Conservation (phyloP, 129 eudicot genomes). For the Lonicera japonica region DNA sequence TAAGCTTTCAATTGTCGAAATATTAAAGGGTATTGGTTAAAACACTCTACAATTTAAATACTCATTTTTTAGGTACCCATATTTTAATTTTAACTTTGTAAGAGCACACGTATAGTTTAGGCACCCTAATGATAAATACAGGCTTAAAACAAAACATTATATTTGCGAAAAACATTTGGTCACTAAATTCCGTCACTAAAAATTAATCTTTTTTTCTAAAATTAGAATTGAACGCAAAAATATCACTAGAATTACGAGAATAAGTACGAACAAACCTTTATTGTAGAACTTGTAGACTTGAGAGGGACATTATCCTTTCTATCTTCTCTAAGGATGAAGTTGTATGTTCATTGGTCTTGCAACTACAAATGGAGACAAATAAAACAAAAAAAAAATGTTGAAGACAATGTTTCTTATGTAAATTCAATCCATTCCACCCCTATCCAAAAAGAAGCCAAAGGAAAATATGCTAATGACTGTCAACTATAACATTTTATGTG, state of each 20-base stretch:
- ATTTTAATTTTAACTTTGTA: no score
- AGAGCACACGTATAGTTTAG: no score
- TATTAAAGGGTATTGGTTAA: no score
- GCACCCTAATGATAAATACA: no score
- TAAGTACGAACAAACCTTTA: constrained; percentile 40
- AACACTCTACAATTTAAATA: no score
- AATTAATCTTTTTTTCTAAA: no score
- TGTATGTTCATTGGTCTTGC: constrained; percentile 19
- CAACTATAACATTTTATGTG: constrained; percentile 7
- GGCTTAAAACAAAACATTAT: no score
- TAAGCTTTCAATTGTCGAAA: no score
- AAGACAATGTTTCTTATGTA: constrained; percentile 1
- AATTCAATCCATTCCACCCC: background rate
- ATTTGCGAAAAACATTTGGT: no score
- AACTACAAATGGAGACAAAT: constrained; percentile 36
- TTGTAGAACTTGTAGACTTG: constrained; percentile 34
- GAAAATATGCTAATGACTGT: background rate
- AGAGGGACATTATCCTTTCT: constrained; percentile 46
- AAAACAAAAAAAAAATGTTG: constrained; percentile 7
- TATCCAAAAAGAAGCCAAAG: background rate
- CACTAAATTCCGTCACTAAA: no score
- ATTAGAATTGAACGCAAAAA: background rate
- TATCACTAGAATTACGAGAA: background rate
- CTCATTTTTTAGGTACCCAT: no score
- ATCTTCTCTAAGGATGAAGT: constrained; percentile 25